Evolutionary conservation across 305 asterid genomes (phyloP).

Genomic region (Solanum hybrid): DNA sequence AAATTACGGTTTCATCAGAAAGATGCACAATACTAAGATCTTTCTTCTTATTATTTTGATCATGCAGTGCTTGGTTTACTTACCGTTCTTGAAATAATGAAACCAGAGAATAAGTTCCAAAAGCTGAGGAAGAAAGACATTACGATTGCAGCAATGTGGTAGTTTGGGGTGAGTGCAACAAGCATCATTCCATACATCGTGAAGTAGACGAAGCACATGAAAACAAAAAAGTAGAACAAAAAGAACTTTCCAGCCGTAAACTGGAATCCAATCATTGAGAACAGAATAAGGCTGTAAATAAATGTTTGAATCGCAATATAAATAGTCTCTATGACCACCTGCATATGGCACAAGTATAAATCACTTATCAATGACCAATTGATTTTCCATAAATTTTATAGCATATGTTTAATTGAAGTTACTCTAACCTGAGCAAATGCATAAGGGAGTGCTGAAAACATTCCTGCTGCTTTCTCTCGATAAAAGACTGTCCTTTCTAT

Average conservation of each 20-base stretch:
- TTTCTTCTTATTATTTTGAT: background rate
- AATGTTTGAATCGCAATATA: conserved; percentile 62
- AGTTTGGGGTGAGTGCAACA: conserved; percentile 85
- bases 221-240: conserved; percentile 73
- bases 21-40: background rate
- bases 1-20: background rate
- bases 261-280: conserved; percentile 81
- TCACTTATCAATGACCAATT: background rate
- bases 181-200: conserved; percentile 93
- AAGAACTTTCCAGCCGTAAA: conserved; percentile 65
- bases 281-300: conserved; percentile 64
- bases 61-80: conserved; percentile 10
- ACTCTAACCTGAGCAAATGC: conserved; percentile 81
- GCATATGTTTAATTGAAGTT: background rate
- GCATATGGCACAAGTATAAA: background rate
- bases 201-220: conserved; percentile 86
- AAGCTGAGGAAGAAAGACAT: conserved; percentile 96
- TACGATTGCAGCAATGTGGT: conserved; percentile 74
- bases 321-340: conserved; percentile 75
- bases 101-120: conserved; percentile 93
- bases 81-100: conserved; percentile 75
- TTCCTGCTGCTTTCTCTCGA: conserved; percentile 96
- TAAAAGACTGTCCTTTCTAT: conserved; percentile 87
- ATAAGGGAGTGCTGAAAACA: conserved; percentile 86
- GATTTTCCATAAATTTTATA: background rate